phyloP scores from a whole-genome alignment of 202 grass and related monocot genomes.

The Zoysia matrella region DNA sequence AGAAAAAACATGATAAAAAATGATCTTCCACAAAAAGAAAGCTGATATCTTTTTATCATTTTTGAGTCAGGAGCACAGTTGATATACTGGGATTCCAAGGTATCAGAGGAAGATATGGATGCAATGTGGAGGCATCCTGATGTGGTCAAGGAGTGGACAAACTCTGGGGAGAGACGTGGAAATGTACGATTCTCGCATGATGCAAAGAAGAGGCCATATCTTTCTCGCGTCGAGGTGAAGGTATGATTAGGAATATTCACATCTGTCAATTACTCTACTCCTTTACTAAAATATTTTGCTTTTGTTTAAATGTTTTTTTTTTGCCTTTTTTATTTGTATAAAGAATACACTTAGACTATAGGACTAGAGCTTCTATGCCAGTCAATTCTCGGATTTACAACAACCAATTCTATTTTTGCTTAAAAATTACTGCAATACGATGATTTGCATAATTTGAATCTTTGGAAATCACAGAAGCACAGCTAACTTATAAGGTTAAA shows the following conservation, averaged over 20 bases:
- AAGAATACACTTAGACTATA: too few species aligned
- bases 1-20: constrained; percentile 15
- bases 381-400: too few species aligned
- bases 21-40: background rate
- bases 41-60: constrained; percentile 24
- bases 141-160: constrained; percentile 86
- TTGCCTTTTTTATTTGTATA: too few species aligned
- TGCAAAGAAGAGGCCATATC: constrained; percentile 85
- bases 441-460: too few species aligned
- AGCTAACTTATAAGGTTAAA: too few species aligned
- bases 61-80: constrained; percentile 65
- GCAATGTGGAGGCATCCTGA: constrained; percentile 84
- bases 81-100: constrained; percentile 86
- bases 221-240: constrained; percentile 96
- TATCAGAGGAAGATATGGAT: constrained; percentile 77
- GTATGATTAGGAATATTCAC: constrained; percentile 51
- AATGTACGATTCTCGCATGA: constrained; percentile 88
- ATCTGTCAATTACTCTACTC: background rate
- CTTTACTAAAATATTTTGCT: too few species aligned
- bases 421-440: too few species aligned
- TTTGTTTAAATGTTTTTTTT: too few species aligned
- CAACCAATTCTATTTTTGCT: too few species aligned
- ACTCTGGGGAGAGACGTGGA: constrained; percentile 86
- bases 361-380: too few species aligned
- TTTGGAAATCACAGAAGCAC: too few species aligned